A percentile compares a stretch with the other conserved stretches of the same genome.
These are phyloP conservation scores for Parastagonospora avenae DNA, from an alignment of 2,329 filamentous ascomycete genomes.

Conservation along the genomic window DNA sequence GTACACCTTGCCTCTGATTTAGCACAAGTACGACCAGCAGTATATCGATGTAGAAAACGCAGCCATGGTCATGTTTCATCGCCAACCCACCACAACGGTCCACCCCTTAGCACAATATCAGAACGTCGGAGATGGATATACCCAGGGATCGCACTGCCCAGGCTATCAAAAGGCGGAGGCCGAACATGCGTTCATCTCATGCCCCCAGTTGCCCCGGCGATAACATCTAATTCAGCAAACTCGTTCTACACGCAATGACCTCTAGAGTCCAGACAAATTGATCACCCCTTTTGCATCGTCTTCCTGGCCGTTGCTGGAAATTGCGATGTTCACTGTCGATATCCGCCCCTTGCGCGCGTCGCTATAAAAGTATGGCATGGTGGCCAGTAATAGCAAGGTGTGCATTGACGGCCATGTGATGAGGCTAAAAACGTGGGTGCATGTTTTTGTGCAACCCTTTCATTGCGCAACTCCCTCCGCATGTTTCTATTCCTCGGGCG, in stretches of 20 bases:
- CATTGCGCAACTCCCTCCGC: neutral
- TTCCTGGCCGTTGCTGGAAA: neutral
- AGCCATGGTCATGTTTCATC: too few species aligned
- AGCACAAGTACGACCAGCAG: too few species aligned
- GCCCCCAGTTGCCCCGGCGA: neutral
- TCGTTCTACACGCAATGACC: neutral
- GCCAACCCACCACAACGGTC: too few species aligned
- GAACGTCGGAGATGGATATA: too few species aligned
- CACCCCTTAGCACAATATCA: too few species aligned
- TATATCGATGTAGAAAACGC: too few species aligned
- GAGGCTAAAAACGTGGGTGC: neutral
- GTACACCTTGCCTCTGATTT: too few species aligned
- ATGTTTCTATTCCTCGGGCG: neutral
- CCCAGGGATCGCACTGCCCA: too few species aligned
- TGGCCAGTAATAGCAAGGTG: neutral
- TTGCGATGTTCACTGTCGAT: conserved; percentile 9
- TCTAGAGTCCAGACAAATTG: conserved; percentile 4
- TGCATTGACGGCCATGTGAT: neutral
- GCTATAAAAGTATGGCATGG: neutral
- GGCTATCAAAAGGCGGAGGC: neutral
- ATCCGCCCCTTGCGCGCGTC: neutral
- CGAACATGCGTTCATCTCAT: neutral
- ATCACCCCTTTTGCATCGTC: conserved; percentile 1
- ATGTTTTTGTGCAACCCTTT: neutral
- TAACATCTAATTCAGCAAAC: neutral